Evolutionary conservation across 805 yeast species (phyloP).

Genomic region (Zygosaccharomyces gambellarensis): DNA sequence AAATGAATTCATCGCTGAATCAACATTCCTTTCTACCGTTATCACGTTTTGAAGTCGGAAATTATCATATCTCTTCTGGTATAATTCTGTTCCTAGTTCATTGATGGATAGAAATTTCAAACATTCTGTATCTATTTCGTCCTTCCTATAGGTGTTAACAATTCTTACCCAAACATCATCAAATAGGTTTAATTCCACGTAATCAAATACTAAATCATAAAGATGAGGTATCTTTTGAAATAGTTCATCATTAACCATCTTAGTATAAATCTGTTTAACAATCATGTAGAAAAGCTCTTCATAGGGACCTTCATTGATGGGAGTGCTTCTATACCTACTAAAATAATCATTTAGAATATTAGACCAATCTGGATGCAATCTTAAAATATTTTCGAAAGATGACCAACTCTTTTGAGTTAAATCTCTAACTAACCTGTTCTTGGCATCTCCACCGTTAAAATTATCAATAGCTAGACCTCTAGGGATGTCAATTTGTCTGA

Average conservation of each 20-base stretch:
- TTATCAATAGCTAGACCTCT: neutral
- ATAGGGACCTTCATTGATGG: slow-evolving; percentile 30
- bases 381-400: slow-evolving; percentile 14
- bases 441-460: neutral
- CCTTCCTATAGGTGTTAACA: slow-evolving; percentile 22
- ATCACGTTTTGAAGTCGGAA: slow-evolving; percentile 30
- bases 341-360: slow-evolving; percentile 39
- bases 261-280: slow-evolving; percentile 21
- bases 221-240: slow-evolving; percentile 33
- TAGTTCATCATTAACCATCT: slow-evolving; percentile 12
- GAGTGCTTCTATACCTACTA: slow-evolving; percentile 29
- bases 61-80: slow-evolving; percentile 32
- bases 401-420: slow-evolving; percentile 5
- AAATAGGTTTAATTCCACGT: slow-evolving; percentile 65
- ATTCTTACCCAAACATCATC: slow-evolving; percentile 59
- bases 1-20: slow-evolving; percentile 49
- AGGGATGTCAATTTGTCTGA: slow-evolving; percentile 7
- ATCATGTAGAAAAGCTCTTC: slow-evolving; percentile 27
- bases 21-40: slow-evolving; percentile 41
- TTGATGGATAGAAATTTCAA: slow-evolving; percentile 36
- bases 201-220: slow-evolving; percentile 55
- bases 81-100: slow-evolving; percentile 44
- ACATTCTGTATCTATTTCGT: slow-evolving; percentile 23
- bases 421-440: neutral
- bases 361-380: slow-evolving; percentile 14